These are phyloP conservation scores for Paecilomyces dactylethromorphus DNA, from an alignment of 2,329 filamentous ascomycete species.

Conservation along the genomic window DNA sequence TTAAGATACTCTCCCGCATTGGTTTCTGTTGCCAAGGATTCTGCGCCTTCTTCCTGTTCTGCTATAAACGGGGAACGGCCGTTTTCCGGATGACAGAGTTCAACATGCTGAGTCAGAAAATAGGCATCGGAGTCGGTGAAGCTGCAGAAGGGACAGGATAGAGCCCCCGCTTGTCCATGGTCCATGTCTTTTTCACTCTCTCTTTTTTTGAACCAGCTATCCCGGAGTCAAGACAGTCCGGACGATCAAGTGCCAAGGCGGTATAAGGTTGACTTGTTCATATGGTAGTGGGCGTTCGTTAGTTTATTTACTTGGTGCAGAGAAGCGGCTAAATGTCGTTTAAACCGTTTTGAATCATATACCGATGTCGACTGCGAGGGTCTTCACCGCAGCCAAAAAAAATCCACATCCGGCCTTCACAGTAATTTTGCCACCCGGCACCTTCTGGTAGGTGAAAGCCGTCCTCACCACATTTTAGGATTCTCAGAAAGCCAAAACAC, in stretches of 20 bases:
- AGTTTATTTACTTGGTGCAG: neutral
- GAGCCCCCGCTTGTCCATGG: slow-evolving; percentile 6
- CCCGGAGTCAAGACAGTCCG: neutral
- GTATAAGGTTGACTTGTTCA: neutral
- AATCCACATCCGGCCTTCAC: neutral
- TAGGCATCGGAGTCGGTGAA: slow-evolving; percentile 34
- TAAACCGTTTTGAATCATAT: neutral
- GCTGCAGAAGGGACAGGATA: slow-evolving; percentile 40
- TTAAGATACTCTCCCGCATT: slow-evolving; percentile 37
- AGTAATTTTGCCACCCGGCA: neutral
- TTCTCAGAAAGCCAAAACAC: neutral
- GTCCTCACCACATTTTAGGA: neutral
- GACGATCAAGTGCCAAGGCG: neutral
- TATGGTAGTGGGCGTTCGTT: neutral
- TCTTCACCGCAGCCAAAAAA: neutral
- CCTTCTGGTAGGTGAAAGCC: neutral
- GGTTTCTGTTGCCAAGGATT: neutral
- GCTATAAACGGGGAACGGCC: slow-evolving; percentile 18
- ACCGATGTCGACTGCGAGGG: neutral
- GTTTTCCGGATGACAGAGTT: slow-evolving; percentile 38
- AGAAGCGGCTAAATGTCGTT: neutral
- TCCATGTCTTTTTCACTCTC: slow-evolving; percentile 11
- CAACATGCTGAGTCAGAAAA: slow-evolving; percentile 39
- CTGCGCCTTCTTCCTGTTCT: slow-evolving; percentile 8
- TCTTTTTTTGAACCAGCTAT: neutral